Percentiles rank a stretch among this genome's conserved stretches.
Conservation (phyloP, 441 rosid species). For the Melastoma candidum region DNA sequence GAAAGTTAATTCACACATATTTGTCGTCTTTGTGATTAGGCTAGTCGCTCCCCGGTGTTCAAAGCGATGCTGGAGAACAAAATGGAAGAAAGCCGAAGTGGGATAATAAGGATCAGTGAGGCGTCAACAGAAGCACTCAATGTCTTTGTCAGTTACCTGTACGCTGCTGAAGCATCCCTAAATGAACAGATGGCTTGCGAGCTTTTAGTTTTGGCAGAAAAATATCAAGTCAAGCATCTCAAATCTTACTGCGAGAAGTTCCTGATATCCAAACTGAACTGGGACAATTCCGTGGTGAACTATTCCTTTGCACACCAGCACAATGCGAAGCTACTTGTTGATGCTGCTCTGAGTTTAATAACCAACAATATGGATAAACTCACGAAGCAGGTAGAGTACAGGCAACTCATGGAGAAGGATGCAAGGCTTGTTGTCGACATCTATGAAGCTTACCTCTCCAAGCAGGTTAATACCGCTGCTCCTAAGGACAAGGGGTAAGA, state of each 20-base stretch:
- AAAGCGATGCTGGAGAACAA: constrained; percentile 80
- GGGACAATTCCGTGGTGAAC: constrained; percentile 68
- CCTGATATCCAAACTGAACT: constrained; percentile 61
- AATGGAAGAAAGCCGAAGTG: constrained; percentile 88
- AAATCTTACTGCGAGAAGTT: constrained; percentile 67
- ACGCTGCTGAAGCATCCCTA: constrained; percentile 68
- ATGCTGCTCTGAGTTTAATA: constrained; percentile 54
- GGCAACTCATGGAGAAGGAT: constrained; percentile 68
- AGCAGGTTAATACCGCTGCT: constrained; percentile 72
- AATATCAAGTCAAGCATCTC: constrained; percentile 73
- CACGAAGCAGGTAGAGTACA: constrained; percentile 48
- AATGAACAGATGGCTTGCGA: constrained; percentile 81
- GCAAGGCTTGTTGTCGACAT: no score
- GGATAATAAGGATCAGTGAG: constrained; percentile 67
- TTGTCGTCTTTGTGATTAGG: constrained; percentile 24
- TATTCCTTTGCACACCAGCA: constrained; percentile 88
- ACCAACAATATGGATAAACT: constrained; percentile 74
- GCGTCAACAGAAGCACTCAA: constrained; percentile 59
- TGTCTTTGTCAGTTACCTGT: constrained; percentile 52
- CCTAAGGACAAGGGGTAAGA: constrained; percentile 16
- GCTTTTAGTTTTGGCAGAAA: constrained; percentile 72
- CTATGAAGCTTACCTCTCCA: constrained; percentile 63
- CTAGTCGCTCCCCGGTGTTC: constrained; percentile 70
- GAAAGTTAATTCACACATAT: no score
- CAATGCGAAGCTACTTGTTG: constrained; percentile 54